These are phyloP conservation scores for Flaveria brownii DNA, from an alignment of 129 eudicot species.

Conservation along the genomic window DNA sequence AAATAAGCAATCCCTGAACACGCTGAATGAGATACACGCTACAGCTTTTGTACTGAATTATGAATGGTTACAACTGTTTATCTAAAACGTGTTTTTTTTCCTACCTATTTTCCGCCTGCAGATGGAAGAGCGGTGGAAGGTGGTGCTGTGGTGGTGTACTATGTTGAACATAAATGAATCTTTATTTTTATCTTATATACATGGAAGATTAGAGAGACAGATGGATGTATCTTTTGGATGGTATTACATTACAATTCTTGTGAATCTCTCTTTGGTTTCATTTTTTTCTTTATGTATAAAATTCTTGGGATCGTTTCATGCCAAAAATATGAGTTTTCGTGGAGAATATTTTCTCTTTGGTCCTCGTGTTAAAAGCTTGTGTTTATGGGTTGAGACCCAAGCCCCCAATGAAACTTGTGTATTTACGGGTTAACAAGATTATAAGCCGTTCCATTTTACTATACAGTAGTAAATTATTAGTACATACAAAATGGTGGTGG, in stretches of 20 bases:
- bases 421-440: too few relatives aligned
- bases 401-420: too few relatives aligned
- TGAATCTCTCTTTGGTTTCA: slow-evolving; percentile 22
- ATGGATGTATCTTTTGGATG: slow-evolving; percentile 27
- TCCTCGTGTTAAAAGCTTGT: too few relatives aligned
- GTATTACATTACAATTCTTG: slow-evolving; percentile 20
- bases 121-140: slow-evolving; percentile 22
- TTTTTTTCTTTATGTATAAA: slow-evolving; percentile 5
- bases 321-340: slow-evolving; percentile 10
- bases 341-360: background rate
- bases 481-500: too few relatives aligned
- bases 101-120: slow-evolving; percentile 7
- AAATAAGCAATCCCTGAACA: background rate
- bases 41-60: slow-evolving; percentile 1
- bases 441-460: too few relatives aligned
- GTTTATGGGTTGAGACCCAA: too few relatives aligned
- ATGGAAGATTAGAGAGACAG: slow-evolving; percentile 39
- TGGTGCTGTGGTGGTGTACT: slow-evolving; percentile 30
- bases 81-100: slow-evolving; percentile 20
- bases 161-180: slow-evolving; percentile 42
- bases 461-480: too few relatives aligned
- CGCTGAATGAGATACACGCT: background rate
- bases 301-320: slow-evolving; percentile 21
- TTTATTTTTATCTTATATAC: slow-evolving; percentile 32
- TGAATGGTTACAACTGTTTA: background rate